Percentiles rank a stretch among this genome's conserved stretches.
Evolutionary conservation across 169 alveolate genomes (phyloP).

Genomic region (Condylostoma magnum): DNA sequence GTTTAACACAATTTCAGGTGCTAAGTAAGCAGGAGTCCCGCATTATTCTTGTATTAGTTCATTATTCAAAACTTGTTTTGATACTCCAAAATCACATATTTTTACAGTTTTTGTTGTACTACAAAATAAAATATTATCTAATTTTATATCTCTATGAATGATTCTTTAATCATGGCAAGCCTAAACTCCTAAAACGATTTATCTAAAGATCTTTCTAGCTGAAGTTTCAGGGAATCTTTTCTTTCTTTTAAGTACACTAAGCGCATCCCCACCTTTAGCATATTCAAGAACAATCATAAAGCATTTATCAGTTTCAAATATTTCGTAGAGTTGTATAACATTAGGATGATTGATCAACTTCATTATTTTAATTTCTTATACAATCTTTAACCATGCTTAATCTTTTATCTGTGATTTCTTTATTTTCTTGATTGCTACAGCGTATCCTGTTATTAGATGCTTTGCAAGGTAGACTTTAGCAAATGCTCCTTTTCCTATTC

Average conservation of each 20-base stretch:
- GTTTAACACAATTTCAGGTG: constrained; percentile 68
- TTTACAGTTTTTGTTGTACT: constrained; percentile 41
- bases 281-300: constrained; percentile 68
- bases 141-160: constrained; percentile 72
- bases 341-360: constrained; percentile 70
- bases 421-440: constrained; percentile 78
- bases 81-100: constrained; percentile 75
- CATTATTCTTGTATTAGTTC: constrained; percentile 62
- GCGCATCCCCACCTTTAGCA: constrained; percentile 69
- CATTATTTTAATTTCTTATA: constrained; percentile 66
- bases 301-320: constrained; percentile 59
- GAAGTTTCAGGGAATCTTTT: constrained; percentile 45
- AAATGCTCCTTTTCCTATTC: constrained; percentile 77
- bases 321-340: constrained; percentile 61
- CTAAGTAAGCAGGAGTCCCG: constrained; percentile 78
- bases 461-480: constrained; percentile 76
- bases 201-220: constrained; percentile 50
- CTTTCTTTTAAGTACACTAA: constrained; percentile 48
- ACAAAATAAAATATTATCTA: constrained; percentile 68
- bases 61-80: constrained; percentile 48
- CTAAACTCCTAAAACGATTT: constrained; percentile 42
- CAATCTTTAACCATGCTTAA: constrained; percentile 52
- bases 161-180: constrained; percentile 50
- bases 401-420: constrained; percentile 65
- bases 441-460: constrained; percentile 61